phyloP scores from a whole-genome alignment of 176 grass and related monocot species.

The Aechmea fasciata region DNA sequence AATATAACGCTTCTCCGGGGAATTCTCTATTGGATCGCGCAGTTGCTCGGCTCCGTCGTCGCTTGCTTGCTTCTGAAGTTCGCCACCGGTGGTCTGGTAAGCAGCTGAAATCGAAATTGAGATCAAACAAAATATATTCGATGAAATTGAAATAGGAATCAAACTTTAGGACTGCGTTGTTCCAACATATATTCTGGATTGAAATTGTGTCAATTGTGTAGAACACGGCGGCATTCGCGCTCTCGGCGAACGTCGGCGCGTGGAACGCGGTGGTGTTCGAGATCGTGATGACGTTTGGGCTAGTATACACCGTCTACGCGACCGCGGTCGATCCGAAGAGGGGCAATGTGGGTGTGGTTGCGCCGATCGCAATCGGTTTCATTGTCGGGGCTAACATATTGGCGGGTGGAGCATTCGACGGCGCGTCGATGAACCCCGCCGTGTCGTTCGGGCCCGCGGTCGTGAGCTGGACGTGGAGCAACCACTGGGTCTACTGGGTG shows the following conservation, averaged over 20 bases:
- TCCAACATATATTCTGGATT: neutral
- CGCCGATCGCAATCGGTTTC: conserved; percentile 69
- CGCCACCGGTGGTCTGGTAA: conserved; percentile 41
- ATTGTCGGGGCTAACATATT: conserved; percentile 77
- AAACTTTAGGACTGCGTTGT: too few relatives aligned
- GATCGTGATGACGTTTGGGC: conserved; percentile 82
- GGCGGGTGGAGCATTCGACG: conserved; percentile 65
- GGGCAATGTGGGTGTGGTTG: conserved; percentile 42
- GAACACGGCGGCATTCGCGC: conserved; percentile 45
- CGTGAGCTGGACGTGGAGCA: conserved; percentile 48
- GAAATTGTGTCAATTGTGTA: neutral
- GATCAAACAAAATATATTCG: conserved; percentile 6
- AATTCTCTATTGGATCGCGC: conserved; percentile 64
- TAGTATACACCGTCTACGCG: conserved; percentile 79
- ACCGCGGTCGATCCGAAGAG: conserved; percentile 61
- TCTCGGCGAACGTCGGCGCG: conserved; percentile 44
- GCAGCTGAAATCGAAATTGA: neutral
- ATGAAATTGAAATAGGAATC: too few relatives aligned
- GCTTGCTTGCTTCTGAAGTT: conserved; percentile 73
- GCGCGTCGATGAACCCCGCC: conserved; percentile 77
- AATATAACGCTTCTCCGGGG: conserved; percentile 58
- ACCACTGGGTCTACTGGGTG: conserved; percentile 87
- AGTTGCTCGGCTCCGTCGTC: conserved; percentile 64
- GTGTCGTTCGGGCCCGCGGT: conserved; percentile 69
- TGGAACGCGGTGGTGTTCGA: conserved; percentile 61